These are phyloP conservation scores for Oxyria digyna DNA, from an alignment of 148 eudicot genomes.

Conservation along the genomic window DNA sequence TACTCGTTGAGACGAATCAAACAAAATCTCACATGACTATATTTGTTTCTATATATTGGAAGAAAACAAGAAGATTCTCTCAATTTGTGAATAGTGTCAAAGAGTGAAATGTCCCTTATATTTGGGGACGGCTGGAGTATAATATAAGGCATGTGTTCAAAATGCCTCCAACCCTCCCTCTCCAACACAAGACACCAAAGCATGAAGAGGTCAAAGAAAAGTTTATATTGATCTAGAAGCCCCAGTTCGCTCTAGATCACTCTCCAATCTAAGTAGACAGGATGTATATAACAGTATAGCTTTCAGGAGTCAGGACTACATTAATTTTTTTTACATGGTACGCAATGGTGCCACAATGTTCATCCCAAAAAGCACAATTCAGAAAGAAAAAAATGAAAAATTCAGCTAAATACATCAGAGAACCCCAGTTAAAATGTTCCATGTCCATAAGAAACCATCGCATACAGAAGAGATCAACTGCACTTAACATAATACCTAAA, in stretches of 20 bases:
- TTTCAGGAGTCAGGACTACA: neutral
- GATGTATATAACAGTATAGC: neutral
- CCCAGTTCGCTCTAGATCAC: neutral
- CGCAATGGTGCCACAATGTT: neutral
- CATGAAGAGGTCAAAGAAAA: neutral
- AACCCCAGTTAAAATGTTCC: neutral
- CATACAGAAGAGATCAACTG: neutral
- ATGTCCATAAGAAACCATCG: neutral
- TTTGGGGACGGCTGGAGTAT: no score
- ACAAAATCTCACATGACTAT: no score
- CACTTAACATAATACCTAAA: constrained; percentile 1
- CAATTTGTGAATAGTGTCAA: no score
- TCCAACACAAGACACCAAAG: no score
- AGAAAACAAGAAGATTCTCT: no score
- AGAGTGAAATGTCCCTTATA: no score
- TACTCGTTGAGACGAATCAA: no score
- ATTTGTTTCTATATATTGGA: no score
- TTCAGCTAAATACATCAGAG: neutral
- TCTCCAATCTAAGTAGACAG: neutral
- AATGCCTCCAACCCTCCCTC: neutral
- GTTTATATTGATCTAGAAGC: neutral
- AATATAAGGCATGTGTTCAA: neutral
- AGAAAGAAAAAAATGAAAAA: neutral
- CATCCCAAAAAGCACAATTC: neutral
- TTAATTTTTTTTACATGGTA: neutral